Evolutionary conservation across 352 stramenopile species (phyloP), one percentile per base, ranked within the genome.

Genomic region (Phytophthora capsici): DNA sequence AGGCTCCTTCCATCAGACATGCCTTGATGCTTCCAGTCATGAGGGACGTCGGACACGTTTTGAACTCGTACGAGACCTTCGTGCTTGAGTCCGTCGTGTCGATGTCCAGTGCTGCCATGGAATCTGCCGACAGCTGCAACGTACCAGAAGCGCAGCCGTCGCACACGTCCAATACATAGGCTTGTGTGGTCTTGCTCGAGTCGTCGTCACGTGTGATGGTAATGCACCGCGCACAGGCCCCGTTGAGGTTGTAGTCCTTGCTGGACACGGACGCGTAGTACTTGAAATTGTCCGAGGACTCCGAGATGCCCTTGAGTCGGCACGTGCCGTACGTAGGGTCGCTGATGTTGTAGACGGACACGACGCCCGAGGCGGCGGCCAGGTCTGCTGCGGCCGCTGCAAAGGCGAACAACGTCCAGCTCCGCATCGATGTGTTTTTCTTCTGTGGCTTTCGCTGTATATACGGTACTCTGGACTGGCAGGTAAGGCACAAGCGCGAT

Each of bases 1-100:
- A 91, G 22, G 81, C 82, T 34, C 87, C 87, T 52, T 95, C 87
- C 85, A 94, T 94, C 6, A 93, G 62, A 59, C 87, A 95, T 38
- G 85, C 87, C 58, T 87, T 86, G 25, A 95, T 82, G 57, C 89
- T 77, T 9, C 87, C 87, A n/a, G 78, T 68, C 52, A 90, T 63
- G 40, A 92, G 76, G 16, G 70, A 66, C 26, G 69, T 50, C 3
- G 87, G 84, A 55, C 87, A 95, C 43, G 57, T 79, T 12, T 78
- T 57, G 30, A 86, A 91, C 69, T 79, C 71, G 73, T 88, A 94
- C 47, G 75, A 71, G 12, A 88, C 80, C 8, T 68, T 77, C n/a
- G 71, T 75, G 48, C 67, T 78, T 4, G 40, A 38, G 53, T 62
- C 61, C 26, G 82, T 90, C 14, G 73, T 52, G 63, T 83, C 76